These are phyloP conservation scores for Rhynchosporium agropyri DNA, from an alignment of 2,329 filamentous ascomycete species.

Conservation along the genomic window DNA sequence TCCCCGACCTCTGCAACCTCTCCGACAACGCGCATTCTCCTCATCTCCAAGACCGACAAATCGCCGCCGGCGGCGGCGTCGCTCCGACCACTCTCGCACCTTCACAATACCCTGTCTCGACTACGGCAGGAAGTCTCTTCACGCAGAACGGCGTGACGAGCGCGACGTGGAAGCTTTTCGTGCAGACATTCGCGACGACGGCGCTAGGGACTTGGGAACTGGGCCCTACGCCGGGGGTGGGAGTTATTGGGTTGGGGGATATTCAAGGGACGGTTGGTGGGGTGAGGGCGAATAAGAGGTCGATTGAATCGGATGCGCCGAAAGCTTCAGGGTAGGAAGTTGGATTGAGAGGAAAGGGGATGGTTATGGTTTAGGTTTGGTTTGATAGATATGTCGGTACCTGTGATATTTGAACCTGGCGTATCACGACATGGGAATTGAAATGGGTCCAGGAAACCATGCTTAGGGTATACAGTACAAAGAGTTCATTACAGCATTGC, in stretches of 20 bases:
- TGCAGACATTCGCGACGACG: conserved; percentile 40
- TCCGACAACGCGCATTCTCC: neutral
- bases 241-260: conserved; percentile 37
- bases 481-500: neutral
- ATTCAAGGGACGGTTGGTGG: conserved; percentile 31
- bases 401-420: too few relatives aligned
- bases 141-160: conserved; percentile 30
- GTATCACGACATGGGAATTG: too few relatives aligned
- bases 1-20: neutral
- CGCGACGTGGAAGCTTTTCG: conserved; percentile 30
- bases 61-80: conserved; percentile 24
- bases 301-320: conserved; percentile 17
- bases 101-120: conserved; percentile 29
- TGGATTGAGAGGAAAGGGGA: neutral
- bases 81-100: conserved; percentile 22
- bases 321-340: conserved; percentile 5
- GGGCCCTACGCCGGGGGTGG: conserved; percentile 34
- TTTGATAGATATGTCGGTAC: neutral
- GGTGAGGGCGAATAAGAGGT: conserved; percentile 20
- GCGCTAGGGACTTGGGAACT: conserved; percentile 39
- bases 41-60: conserved; percentile 15
- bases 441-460: too few relatives aligned
- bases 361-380: too few relatives aligned
- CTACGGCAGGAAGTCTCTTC: conserved; percentile 28
- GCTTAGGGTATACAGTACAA: too few relatives aligned